Percentiles rank a stretch among this genome's conserved stretches.
phyloP scores from a whole-genome alignment of 768 basidiomycete species.

The Psilocybe azurescens region DNA sequence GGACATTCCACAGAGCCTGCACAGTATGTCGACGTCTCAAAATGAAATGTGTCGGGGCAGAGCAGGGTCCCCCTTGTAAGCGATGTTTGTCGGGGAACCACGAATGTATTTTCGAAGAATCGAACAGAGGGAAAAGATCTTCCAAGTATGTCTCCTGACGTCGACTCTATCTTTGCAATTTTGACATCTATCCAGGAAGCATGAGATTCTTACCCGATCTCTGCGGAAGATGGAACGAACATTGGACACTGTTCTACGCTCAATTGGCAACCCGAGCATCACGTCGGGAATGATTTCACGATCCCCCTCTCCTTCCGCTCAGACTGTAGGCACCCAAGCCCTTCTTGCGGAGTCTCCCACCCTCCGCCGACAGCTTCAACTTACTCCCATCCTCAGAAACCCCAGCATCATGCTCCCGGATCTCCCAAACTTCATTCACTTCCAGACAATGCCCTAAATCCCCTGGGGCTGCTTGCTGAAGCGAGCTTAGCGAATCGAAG shows the following conservation, averaged over 20 bases:
- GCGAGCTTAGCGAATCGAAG: constrained; percentile 81
- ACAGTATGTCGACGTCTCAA: constrained; percentile 91
- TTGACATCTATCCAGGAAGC: constrained; percentile 64
- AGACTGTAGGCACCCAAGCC: constrained; percentile 60
- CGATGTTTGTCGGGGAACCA: constrained; percentile 80
- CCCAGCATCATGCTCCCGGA: constrained; percentile 39
- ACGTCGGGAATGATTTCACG: constrained; percentile 82
- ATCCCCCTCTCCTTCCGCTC: constrained; percentile 72
- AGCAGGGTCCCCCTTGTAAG: constrained; percentile 91
- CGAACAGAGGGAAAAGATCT: constrained; percentile 90
- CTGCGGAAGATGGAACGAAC: constrained; percentile 92
- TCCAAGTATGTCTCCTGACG: constrained; percentile 61
- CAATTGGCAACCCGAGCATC: constrained; percentile 84
- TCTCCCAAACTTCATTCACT: constrained; percentile 91
- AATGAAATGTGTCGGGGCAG: constrained; percentile 93
- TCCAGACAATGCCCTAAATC: constrained; percentile 92
- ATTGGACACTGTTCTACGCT: constrained; percentile 88
- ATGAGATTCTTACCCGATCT: constrained; percentile 80
- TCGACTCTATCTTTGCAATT: constrained; percentile 10
- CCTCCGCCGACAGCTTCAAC: constrained; percentile 38
- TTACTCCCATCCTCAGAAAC: constrained; percentile 21
- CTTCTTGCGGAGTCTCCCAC: constrained; percentile 57
- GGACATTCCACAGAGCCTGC: constrained; percentile 66
- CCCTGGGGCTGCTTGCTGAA: constrained; percentile 91
- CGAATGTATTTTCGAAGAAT: constrained; percentile 97